phyloP scores from a whole-genome alignment of 148 eudicot species.

The Fallopia convolvulus region DNA sequence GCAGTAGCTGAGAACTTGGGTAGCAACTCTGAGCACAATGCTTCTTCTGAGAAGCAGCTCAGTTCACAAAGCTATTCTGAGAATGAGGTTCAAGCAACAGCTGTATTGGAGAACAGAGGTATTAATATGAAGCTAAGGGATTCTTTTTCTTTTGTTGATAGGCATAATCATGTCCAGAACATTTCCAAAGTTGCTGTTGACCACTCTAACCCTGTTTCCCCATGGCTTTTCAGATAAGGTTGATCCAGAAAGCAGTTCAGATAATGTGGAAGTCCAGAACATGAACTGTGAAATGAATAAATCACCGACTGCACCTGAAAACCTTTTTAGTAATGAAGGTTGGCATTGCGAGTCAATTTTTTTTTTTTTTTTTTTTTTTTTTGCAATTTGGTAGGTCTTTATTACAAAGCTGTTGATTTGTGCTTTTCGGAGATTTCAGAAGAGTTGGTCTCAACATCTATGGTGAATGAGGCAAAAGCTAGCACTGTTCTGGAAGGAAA shows the following conservation, averaged over 20 bases:
- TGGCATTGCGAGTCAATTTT: not conserved
- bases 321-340: conserved; percentile 10
- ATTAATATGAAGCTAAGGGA: not conserved
- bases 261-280: conserved; percentile 5
- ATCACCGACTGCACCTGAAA: conserved; percentile 9
- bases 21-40: conserved; percentile 8
- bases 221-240: not conserved
- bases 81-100: not conserved
- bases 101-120: not conserved
- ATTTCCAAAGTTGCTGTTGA: not conserved
- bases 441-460: not conserved
- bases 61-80: not conserved
- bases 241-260: conserved; percentile 12
- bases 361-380: not conserved
- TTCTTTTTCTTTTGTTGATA: conserved; percentile 8
- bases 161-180: conserved; percentile 7
- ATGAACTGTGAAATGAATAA: conserved; percentile 1
- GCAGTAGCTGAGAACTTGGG: conserved; percentile 8
- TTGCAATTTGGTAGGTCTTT: not conserved
- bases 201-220: not conserved
- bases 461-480: not conserved
- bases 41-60: not conserved
- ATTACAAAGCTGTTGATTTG: not conserved
- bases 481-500: conserved; percentile 5
- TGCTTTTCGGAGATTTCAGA: not conserved